Base-by-base conservation (phyloP, 2,329 filamentous ascomycete genomes). In the Phyllosticta ampelicida region DNA sequence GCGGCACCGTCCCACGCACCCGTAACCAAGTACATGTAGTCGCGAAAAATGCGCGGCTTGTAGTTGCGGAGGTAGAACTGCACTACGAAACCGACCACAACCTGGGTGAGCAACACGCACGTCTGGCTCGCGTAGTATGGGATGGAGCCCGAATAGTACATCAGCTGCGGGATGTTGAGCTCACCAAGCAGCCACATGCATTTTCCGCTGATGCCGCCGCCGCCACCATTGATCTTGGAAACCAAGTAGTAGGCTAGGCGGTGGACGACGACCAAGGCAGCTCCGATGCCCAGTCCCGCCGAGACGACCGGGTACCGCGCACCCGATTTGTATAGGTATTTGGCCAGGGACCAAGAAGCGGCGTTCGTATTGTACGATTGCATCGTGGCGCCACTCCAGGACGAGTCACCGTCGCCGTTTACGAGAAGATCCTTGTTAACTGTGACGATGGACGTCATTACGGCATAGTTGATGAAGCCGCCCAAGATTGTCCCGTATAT, bases 81-180 rank as follows among this genome's bases (percentile, higher is more conserved):
- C 9, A 73, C 68, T 62, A 74, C 80, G 65, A 81, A 76, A 1
- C 77, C 79, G 2, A 70, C 61, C 8, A 61, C 13, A 10, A 65
- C 26, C 64, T 74, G 73, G 64, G 74, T 79, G 58, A 78, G 66
- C 53, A 82, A 66, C 26, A 82, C 77, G 60, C 80, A 82, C 1
- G 80, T 82, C 65, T 82, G 80, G 0, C 75, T 77, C 50, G 71
- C 67, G 65, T 81, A 80, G 68, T 80, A 81, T 0, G 80, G 79
- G 56, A 82, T 77, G 56, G 71, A 81, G 13, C 79, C 80, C 9
- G 78, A 75, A 57, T 74, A 81, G 62, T 80, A 78, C 56, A 82
- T 76, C 58, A 81, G 76, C 61, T 81, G 79, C 0, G 80, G 73
- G 55, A 81, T 63, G 63, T 82, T 82, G 67, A 81, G 67, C 11